These are phyloP conservation scores for Berkeleyomyces basicola DNA, from an alignment of 2,329 filamentous ascomycete species.

Conservation along the genomic window DNA sequence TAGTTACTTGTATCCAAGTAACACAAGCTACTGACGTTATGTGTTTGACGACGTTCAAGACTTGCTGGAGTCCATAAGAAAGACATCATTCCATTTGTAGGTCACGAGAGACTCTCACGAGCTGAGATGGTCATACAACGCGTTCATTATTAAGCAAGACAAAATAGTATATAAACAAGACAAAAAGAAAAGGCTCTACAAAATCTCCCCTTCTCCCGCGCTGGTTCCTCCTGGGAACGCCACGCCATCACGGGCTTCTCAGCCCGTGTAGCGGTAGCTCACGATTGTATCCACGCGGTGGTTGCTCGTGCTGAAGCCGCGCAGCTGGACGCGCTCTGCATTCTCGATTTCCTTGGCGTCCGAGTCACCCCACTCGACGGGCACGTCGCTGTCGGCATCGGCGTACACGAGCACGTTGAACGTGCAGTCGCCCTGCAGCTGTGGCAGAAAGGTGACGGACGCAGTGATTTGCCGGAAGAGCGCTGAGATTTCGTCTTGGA, in stretches of 20 bases:
- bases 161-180: background rate
- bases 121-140: background rate
- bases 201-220: constrained; percentile 28
- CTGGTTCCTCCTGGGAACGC: too few relatives aligned
- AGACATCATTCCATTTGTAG: background rate
- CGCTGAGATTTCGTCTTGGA: constrained; percentile 88
- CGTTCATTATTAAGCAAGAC: background rate
- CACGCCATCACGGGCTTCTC: background rate
- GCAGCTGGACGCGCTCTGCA: constrained; percentile 84
- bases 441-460: constrained; percentile 88
- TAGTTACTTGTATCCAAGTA: too few relatives aligned
- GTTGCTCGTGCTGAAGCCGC: constrained; percentile 89
- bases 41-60: too few relatives aligned
- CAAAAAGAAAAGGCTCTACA: constrained; percentile 9
- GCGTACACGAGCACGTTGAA: constrained; percentile 98
- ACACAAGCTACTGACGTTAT: too few relatives aligned
- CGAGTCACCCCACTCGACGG: constrained; percentile 95
- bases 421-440: constrained; percentile 78
- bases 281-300: constrained; percentile 91
- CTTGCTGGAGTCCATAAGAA: background rate
- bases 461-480: constrained; percentile 97
- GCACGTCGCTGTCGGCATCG: constrained; percentile 89
- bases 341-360: constrained; percentile 93
- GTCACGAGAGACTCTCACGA: background rate
- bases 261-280: constrained; percentile 43